Base-by-base conservation (phyloP, 2,329 filamentous ascomycete genomes). In the Mariannaea sp. region DNA sequence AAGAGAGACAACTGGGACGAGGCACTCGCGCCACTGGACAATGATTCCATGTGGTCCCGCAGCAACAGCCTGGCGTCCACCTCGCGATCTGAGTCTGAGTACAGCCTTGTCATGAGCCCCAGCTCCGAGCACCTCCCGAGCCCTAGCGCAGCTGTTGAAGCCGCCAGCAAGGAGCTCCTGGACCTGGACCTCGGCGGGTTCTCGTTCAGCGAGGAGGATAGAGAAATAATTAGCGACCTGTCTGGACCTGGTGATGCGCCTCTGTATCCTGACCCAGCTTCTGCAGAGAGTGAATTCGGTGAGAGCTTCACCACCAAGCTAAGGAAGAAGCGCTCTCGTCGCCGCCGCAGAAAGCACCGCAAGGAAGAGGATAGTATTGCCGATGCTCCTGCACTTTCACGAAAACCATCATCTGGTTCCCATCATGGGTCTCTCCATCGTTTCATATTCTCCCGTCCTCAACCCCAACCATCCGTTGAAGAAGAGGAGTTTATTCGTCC, bases 1-100 rank as follows among this genome's bases (percentile, higher is more conserved):
- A 80, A 82, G 55, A 77, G 77, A 27, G 90, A 88, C 22, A 87
- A 79, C 52, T 96, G 90, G 90, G 88, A 94, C 53, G 87, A 92
- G 24, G 90, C 90, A 0, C 80, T 96, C n/a, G 83, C 85, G 32
- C 88, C 89, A 2, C 75, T 95, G 51, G 70, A 76, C 57, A 73
- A 65, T 57, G 75, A 68, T 64, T 77, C 70, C 57, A 74, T 61
- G n/a, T 74, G 72, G 72, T 70, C 68, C 20, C 56, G 64, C 17
- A 65, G 65, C 39, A 70, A 65, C 55, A 70, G 65, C 41, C 30
- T 64, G 30, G 39, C 59, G 29, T 57, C 64, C 2, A 20, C 14
- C 6, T n/a, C 29, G 4, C 56, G 65, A n/a, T 68, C 67, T 10
- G 64, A 70, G 51, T 69, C 67, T n/a, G 64, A 70, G 49, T 66